phyloP scores from a whole-genome alignment of 257 asterid genomes.

The Ligustrum vulgare region DNA sequence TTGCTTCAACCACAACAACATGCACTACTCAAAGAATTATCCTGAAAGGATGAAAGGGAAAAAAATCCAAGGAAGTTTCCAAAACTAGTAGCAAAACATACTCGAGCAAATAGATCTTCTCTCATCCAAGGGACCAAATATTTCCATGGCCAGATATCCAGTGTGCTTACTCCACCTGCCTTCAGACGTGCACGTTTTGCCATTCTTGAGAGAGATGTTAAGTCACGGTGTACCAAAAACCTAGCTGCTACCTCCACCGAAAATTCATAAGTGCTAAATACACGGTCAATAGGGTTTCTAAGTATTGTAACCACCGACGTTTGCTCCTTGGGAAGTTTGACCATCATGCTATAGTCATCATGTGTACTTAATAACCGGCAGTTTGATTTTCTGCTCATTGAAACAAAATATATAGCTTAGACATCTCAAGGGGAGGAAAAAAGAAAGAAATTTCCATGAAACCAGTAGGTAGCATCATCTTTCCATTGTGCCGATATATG shows the following conservation, averaged over 20 bases:
- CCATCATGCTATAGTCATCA: slow-evolving; percentile 89
- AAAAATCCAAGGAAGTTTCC: slow-evolving; percentile 1
- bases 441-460: not conserved
- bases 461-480: slow-evolving; percentile 17
- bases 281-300: slow-evolving; percentile 92
- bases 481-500: not conserved
- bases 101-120: slow-evolving; percentile 94
- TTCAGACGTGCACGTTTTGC: slow-evolving; percentile 55
- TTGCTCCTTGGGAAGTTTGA: slow-evolving; percentile 75
- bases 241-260: slow-evolving; percentile 97
- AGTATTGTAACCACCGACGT: slow-evolving; percentile 89
- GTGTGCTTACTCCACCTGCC: slow-evolving; percentile 71
- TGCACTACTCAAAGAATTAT: not conserved
- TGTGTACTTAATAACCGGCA: slow-evolving; percentile 88
- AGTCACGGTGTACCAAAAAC: slow-evolving; percentile 87
- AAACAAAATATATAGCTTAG: slow-evolving; percentile 23
- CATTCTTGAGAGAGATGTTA: slow-evolving; percentile 71
- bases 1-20: not conserved
- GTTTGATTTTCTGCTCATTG: slow-evolving; percentile 65
- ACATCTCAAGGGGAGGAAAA: slow-evolving; percentile 8
- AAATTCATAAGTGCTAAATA: slow-evolving; percentile 90
- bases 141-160: slow-evolving; percentile 99
- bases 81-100: slow-evolving; percentile 39
- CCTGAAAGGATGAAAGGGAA: not conserved
- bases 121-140: slow-evolving; percentile 99